Evolutionary conservation across 78 protist genomes (phyloP).

Genomic region (Cavenderia fasciculata): DNA sequence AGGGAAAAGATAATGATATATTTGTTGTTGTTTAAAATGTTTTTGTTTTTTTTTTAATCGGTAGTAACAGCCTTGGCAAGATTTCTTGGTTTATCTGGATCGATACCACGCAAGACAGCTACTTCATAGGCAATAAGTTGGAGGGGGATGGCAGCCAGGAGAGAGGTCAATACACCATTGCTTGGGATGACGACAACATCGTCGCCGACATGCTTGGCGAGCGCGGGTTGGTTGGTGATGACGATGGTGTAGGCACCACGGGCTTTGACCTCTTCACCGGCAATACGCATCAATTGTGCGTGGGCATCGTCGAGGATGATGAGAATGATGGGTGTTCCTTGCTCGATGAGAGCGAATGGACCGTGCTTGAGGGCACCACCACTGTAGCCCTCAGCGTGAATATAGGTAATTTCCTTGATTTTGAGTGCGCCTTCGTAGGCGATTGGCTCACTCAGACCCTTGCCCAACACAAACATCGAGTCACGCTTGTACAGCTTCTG

Average conservation of each 20-base stretch:
- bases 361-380: slow-evolving; percentile 99
- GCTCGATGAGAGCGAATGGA: slow-evolving; percentile 96
- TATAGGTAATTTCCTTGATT: slow-evolving; percentile 95
- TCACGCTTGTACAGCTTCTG: slow-evolving; percentile 27
- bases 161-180: slow-evolving; percentile 83
- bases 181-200: slow-evolving; percentile 54
- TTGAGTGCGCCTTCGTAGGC: slow-evolving; percentile 94
- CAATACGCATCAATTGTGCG: slow-evolving; percentile 62
- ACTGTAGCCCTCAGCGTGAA: slow-evolving; percentile 95
- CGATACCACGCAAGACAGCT: slow-evolving; percentile 66
- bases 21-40: no score
- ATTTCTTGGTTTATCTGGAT: slow-evolving; percentile 98
- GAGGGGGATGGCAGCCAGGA: slow-evolving; percentile 88
- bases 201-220: slow-evolving; percentile 60
- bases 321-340: slow-evolving; percentile 88
- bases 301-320: slow-evolving; percentile 76
- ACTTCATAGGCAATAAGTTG: slow-evolving; percentile 96
- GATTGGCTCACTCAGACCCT: slow-evolving; percentile 92
- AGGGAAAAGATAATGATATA: no score
- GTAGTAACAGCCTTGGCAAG: slow-evolving; percentile 98
- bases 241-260: slow-evolving; percentile 80
- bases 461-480: slow-evolving; percentile 92
- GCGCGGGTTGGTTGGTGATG: slow-evolving; percentile 48
- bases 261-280: slow-evolving; percentile 80
- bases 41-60: slow-evolving; percentile 26